phyloP scores from a whole-genome alignment of 179 eudicot species.

The Corrigiola litoralis region DNA sequence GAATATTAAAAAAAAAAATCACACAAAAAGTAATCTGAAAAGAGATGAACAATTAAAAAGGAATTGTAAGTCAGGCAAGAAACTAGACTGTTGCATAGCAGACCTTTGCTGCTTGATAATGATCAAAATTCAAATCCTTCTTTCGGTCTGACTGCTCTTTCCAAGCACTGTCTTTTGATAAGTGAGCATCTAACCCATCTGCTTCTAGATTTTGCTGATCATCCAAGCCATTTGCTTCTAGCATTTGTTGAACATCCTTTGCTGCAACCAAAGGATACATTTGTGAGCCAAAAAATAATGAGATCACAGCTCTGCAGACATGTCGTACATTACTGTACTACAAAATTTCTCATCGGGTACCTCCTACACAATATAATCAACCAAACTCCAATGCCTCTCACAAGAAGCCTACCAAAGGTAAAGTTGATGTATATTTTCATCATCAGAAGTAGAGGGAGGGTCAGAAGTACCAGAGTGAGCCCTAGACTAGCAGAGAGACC shows the following conservation, averaged over 20 bases:
- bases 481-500: background rate
- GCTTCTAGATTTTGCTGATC: background rate
- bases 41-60: background rate
- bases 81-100: constrained; percentile 10
- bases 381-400: background rate
- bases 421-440: too few relatives aligned
- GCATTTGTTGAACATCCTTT: constrained; percentile 30
- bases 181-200: constrained; percentile 22
- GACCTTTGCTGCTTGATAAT: constrained; percentile 43
- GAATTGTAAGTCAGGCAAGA: background rate
- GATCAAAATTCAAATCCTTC: constrained; percentile 20
- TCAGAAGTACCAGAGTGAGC: background rate
- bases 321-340: background rate
- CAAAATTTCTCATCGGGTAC: background rate
- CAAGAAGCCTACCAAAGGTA: background rate
- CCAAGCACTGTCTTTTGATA: constrained; percentile 12
- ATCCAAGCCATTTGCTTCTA: constrained; percentile 15
- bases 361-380: background rate
- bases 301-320: background rate
- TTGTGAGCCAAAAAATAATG: background rate
- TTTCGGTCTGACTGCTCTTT: constrained; percentile 17
- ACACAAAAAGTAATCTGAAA: background rate
- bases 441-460: too few relatives aligned
- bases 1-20: too few relatives aligned
- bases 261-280: constrained; percentile 40